A percentile compares a stretch with the other conserved stretches of the same genome.
phyloP scores from a whole-genome alignment of 192 early-diverging fungal genomes.

The Coemansia reversa region DNA sequence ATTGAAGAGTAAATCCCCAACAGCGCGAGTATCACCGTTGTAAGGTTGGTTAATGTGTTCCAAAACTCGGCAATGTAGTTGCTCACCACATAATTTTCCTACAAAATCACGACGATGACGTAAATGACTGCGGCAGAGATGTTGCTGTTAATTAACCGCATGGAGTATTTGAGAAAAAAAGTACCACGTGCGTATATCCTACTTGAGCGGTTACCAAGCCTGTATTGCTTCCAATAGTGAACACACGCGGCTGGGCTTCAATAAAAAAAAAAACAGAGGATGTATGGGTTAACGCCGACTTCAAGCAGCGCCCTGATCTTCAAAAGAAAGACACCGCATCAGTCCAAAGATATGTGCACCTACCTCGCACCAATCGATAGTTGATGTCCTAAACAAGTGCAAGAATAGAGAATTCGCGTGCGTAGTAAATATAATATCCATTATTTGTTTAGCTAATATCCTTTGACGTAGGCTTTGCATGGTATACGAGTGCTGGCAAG shows the following conservation, averaged over 20 bases:
- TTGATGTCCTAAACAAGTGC: constrained; percentile 54
- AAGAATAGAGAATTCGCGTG: background rate
- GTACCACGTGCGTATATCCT: background rate
- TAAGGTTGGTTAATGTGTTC: constrained; percentile 64
- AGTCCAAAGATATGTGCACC: background rate
- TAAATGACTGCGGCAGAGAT: background rate
- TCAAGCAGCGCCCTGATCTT: background rate
- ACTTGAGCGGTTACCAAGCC: background rate
- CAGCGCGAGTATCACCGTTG: constrained; percentile 37
- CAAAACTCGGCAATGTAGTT: constrained; percentile 72
- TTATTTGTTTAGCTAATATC: background rate
- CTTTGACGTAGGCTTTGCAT: background rate
- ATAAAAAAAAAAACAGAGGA: background rate
- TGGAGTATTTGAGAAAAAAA: background rate
- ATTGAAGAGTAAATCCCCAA: constrained; percentile 57
- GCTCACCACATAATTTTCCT: constrained; percentile 69
- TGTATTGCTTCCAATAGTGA: background rate
- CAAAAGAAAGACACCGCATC: background rate
- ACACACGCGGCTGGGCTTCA: background rate
- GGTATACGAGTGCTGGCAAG: background rate
- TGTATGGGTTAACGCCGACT: background rate
- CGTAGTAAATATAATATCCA: background rate
- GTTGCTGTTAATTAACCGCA: background rate
- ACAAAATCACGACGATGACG: background rate
- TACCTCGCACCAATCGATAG: constrained; percentile 78